Conservation (phyloP, 2,329 filamentous ascomycete genomes). For the Coniochaeta sp. region DNA sequence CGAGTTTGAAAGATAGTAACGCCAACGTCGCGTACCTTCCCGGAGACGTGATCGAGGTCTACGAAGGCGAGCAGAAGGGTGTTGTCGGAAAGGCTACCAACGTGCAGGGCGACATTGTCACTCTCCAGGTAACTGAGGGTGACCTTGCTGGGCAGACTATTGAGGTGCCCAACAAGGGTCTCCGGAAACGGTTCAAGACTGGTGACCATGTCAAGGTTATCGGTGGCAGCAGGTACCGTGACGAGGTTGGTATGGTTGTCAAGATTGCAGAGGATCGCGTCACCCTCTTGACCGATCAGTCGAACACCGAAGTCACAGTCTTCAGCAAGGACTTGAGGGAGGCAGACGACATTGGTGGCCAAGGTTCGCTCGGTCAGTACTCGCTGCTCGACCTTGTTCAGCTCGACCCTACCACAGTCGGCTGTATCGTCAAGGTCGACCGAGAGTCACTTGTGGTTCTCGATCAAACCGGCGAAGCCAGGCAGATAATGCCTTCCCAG, state of each 20-base stretch:
- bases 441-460: conserved; percentile 84
- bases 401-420: conserved; percentile 86
- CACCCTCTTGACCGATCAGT: conserved; percentile 87
- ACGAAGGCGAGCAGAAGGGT: conserved; percentile 89
- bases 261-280: conserved; percentile 89
- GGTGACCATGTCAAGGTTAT: conserved; percentile 99
- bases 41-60: conserved; percentile 95
- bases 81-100: conserved; percentile 79
- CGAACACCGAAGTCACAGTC: conserved; percentile 87
- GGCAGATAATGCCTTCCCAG: conserved; percentile 81
- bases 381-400: conserved; percentile 92
- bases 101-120: conserved; percentile 88
- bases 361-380: conserved; percentile 79
- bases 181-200: conserved; percentile 86
- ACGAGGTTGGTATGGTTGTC: conserved; percentile 96
- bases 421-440: conserved; percentile 90
- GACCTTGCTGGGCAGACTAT: conserved; percentile 76
- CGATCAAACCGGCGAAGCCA: conserved; percentile 80
- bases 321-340: conserved; percentile 96
- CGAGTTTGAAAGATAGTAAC: conserved; percentile 79
- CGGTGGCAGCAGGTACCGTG: conserved; percentile 86
- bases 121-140: conserved; percentile 76
- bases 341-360: conserved; percentile 84
- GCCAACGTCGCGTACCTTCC: conserved; percentile 79
- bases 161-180: conserved; percentile 83